These are phyloP conservation scores for Colletotrichum tropicicola DNA, from an alignment of 2,329 filamentous ascomycete genomes.

Conservation along the genomic window DNA sequence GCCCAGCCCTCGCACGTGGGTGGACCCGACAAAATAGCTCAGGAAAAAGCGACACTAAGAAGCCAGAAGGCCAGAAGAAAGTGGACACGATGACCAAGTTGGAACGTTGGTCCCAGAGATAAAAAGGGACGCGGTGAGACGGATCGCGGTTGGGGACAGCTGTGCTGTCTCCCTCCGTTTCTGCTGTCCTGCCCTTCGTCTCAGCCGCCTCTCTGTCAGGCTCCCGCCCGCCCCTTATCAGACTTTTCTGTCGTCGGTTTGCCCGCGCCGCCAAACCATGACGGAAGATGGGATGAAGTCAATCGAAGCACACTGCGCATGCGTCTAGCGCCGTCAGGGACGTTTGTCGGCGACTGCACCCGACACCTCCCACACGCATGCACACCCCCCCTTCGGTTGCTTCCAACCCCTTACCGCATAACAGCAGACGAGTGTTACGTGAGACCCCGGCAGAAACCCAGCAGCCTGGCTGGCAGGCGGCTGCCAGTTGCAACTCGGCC, in stretches of 20 bases:
- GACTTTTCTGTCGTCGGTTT: constrained; percentile 4
- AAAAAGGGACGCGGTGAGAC: constrained; percentile 29
- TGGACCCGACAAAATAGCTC: constrained; percentile 30
- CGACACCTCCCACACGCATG: constrained; percentile 1
- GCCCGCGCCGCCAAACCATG: constrained; percentile 1
- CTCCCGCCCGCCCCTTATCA: constrained; percentile 9
- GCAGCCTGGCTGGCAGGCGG: constrained; percentile 19
- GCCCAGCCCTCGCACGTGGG: constrained; percentile 31
- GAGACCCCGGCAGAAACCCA: constrained; percentile 27
- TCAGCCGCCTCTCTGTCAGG: neutral
- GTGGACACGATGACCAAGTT: constrained; percentile 23
- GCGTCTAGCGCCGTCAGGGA: constrained; percentile 10
- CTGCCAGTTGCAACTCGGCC: neutral
- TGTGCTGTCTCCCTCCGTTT: neutral
- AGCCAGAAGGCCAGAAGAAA: constrained; percentile 14
- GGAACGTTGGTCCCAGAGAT: constrained; percentile 19
- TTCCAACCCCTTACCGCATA: constrained; percentile 20
- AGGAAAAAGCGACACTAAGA: neutral
- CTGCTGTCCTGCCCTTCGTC: neutral
- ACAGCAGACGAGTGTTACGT: constrained; percentile 24
- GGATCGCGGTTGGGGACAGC: neutral
- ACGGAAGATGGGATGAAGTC: constrained; percentile 27
- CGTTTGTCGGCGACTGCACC: constrained; percentile 16
- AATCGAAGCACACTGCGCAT: constrained; percentile 27
- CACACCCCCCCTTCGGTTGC: no score